These are phyloP conservation scores for Diutina mesorugosa DNA, from an alignment of 1,139 yeast genomes.

Conservation along the genomic window DNA sequence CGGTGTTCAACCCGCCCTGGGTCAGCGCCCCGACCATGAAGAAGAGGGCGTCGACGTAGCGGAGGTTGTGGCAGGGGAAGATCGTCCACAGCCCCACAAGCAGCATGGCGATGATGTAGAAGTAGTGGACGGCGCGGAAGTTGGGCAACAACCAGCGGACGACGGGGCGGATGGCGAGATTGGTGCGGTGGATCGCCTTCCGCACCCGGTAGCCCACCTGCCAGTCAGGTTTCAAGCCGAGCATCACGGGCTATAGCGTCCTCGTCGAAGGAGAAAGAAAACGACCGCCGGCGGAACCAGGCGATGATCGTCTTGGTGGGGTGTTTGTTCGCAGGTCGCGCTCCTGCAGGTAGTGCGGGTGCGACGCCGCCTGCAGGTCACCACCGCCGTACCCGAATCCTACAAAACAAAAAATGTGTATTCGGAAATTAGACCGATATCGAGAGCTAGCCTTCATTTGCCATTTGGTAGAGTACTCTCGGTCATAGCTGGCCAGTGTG, in stretches of 20 bases:
- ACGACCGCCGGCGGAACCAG: too few species aligned
- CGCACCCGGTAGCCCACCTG: not conserved
- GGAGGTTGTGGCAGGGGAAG: slow-evolving; percentile 56
- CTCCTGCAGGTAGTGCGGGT: too few species aligned
- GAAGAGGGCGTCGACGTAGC: slow-evolving; percentile 72
- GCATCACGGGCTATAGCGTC: not conserved
- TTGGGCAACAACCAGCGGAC: slow-evolving; percentile 38
- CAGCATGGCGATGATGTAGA: slow-evolving; percentile 39
- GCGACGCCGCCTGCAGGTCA: too few species aligned
- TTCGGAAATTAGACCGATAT: too few species aligned
- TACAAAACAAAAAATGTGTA: too few species aligned
- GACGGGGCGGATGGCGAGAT: not conserved
- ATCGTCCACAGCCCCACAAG: slow-evolving; percentile 60
- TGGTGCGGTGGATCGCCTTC: not conserved
- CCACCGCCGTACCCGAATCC: too few species aligned
- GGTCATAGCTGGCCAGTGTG: too few species aligned
- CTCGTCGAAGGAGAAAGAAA: too few species aligned
- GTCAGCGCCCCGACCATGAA: slow-evolving; percentile 68
- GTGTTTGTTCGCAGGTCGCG: too few species aligned
- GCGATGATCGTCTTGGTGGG: too few species aligned
- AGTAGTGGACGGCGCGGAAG: slow-evolving; percentile 70
- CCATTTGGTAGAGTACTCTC: too few species aligned
- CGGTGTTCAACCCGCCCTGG: slow-evolving; percentile 85
- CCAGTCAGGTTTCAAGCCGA: not conserved
- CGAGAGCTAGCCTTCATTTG: too few species aligned